Evolutionary conservation across 768 basidiomycete species (phyloP).

Genomic region (Austroboletus festivus): DNA sequence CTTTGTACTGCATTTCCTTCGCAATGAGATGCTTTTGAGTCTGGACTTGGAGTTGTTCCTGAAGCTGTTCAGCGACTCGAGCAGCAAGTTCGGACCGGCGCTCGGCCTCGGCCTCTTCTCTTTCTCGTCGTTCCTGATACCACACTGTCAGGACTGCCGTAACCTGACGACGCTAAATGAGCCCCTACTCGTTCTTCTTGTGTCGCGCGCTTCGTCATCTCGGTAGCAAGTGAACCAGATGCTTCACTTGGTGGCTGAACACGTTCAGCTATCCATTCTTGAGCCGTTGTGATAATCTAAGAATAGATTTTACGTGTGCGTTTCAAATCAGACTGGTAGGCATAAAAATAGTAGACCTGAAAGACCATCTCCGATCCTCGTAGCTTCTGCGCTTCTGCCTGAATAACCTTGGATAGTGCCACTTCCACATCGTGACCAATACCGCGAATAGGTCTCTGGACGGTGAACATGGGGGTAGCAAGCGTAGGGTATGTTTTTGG

Average conservation of each 20-base stretch:
- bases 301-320: not conserved
- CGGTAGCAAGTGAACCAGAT: constrained; percentile 67
- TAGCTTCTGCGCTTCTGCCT: constrained; percentile 60
- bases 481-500: constrained; percentile 81
- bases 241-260: constrained; percentile 56
- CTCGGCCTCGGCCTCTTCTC: constrained; percentile 55
- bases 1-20: constrained; percentile 48
- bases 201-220: constrained; percentile 73
- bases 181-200: constrained; percentile 62
- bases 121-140: constrained; percentile 48
- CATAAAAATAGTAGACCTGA: constrained; percentile 44
- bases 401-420: constrained; percentile 57
- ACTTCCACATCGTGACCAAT: constrained; percentile 54
- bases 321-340: not conserved
- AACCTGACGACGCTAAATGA: not conserved
- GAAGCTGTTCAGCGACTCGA: constrained; percentile 54
- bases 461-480: constrained; percentile 62
- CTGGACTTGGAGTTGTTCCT: constrained; percentile 66
- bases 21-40: constrained; percentile 48
- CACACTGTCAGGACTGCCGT: not conserved
- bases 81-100: constrained; percentile 48
- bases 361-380: constrained; percentile 78
- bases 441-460: constrained; percentile 63
- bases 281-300: constrained; percentile 63
- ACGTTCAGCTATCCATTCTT: constrained; percentile 67